phyloP scores from a whole-genome alignment of 148 eudicot species.

The Persicaria maculosa region DNA sequence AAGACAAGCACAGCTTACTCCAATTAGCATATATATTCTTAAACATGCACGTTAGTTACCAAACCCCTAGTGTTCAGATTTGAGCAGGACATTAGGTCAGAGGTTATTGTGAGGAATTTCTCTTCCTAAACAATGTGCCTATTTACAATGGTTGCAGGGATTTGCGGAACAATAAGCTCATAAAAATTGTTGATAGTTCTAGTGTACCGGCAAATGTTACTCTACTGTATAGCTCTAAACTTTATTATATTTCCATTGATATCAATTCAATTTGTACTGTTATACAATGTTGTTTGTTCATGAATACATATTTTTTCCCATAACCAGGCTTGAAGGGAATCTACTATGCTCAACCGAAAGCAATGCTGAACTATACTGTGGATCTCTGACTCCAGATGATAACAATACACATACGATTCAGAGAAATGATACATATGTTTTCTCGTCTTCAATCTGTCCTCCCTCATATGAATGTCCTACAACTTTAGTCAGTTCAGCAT shows the following conservation, averaged over 20 bases:
- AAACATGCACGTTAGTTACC: no score
- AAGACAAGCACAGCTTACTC: slow-evolving; percentile 22
- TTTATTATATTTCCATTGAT: slow-evolving; percentile 11
- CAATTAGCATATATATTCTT: neutral
- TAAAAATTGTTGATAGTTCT: slow-evolving; percentile 42
- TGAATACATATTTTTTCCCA: neutral
- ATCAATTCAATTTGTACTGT: neutral
- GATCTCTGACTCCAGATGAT: neutral
- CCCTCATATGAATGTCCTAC: slow-evolving; percentile 39
- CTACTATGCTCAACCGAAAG: slow-evolving; percentile 46
- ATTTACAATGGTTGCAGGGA: slow-evolving; percentile 45
- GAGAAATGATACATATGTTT: slow-evolving; percentile 27
- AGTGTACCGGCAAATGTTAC: slow-evolving; percentile 55
- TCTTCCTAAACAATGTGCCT: neutral
- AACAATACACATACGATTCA: neutral
- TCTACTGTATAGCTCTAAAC: slow-evolving; percentile 32
- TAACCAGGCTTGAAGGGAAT: slow-evolving; percentile 59
- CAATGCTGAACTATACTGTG: neutral
- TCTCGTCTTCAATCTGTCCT: slow-evolving; percentile 53
- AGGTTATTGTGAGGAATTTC: no score
- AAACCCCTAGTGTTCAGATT: no score
- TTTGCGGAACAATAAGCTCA: slow-evolving; percentile 51
- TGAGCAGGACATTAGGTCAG: no score
- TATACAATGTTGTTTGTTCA: neutral
- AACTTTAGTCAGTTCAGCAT: slow-evolving; percentile 18